Percentiles rank a stretch among this genome's conserved stretches.
phyloP scores from a whole-genome alignment of 176 grass and related monocot species.

The Carex parvula region DNA sequence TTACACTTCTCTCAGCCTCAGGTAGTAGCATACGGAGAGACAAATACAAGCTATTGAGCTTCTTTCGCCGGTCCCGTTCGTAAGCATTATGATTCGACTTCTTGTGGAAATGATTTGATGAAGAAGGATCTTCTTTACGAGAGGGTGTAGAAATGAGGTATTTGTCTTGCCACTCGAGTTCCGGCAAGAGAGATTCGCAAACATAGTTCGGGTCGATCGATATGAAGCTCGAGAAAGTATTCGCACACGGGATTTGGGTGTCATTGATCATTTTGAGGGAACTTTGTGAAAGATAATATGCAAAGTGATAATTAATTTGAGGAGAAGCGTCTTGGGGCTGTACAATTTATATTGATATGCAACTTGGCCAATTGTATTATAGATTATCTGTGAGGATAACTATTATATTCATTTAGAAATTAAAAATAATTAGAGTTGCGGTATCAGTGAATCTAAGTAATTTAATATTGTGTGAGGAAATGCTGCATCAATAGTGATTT shows the following conservation, averaged over 20 bases:
- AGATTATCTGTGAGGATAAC: neutral
- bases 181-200: constrained; percentile 33
- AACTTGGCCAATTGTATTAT: neutral
- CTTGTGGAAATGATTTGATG: constrained; percentile 38
- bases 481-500: neutral
- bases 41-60: constrained; percentile 78
- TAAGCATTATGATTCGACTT: constrained; percentile 89
- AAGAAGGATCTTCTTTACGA: constrained; percentile 21
- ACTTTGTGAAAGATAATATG: neutral
- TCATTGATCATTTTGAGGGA: neutral
- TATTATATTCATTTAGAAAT: neutral
- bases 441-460: neutral
- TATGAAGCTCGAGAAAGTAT: constrained; percentile 48
- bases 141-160: constrained; percentile 25
- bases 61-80: constrained; percentile 85
- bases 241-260: constrained; percentile 20
- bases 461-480: neutral
- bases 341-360: neutral
- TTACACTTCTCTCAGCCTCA: constrained; percentile 53
- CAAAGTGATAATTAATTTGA: neutral
- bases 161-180: constrained; percentile 36
- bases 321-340: neutral
- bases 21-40: constrained; percentile 66
- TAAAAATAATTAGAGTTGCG: neutral
- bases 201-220: constrained; percentile 40